phyloP scores from a whole-genome alignment of 306 rosid species.

The Dalbergia oliveri region DNA sequence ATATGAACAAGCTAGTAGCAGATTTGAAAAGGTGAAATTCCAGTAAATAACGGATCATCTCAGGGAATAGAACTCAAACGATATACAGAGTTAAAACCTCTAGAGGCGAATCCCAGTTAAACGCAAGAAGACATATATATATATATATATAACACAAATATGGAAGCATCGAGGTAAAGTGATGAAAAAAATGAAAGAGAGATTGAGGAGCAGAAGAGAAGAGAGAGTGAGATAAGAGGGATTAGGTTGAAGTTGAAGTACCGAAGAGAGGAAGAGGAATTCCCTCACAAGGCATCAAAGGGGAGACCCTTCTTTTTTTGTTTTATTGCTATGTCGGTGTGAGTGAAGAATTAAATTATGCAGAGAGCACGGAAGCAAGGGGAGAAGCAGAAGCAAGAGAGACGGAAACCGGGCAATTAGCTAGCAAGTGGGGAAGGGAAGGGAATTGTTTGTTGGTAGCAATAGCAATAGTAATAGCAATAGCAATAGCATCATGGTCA shows the following conservation, averaged over 20 bases:
- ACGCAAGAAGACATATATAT: neutral
- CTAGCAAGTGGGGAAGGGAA: neutral
- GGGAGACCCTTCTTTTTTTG: neutral
- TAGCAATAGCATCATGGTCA: neutral
- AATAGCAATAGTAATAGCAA: no score
- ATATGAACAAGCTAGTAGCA: neutral
- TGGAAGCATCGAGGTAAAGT: slow-evolving; percentile 6
- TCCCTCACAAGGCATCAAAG: neutral
- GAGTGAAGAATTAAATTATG: neutral
- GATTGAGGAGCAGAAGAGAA: neutral
- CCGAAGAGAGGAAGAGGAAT: neutral
- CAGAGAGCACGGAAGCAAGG: neutral
- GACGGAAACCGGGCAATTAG: neutral
- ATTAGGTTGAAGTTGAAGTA: neutral
- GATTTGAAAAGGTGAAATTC: slow-evolving; percentile 36
- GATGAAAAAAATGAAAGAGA: neutral
- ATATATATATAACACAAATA: neutral
- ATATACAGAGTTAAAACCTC: slow-evolving; percentile 5
- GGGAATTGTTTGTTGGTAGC: no score
- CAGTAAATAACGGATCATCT: neutral
- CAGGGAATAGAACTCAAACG: neutral
- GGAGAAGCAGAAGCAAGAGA: neutral
- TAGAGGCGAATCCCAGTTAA: neutral
- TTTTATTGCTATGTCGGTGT: slow-evolving; percentile 15
- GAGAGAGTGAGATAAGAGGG: neutral